Percentiles rank a stretch among this genome's conserved stretches.
Evolutionary conservation across 2,329 filamentous ascomycete genomes (phyloP).

Genomic region (Onygenales sp.): DNA sequence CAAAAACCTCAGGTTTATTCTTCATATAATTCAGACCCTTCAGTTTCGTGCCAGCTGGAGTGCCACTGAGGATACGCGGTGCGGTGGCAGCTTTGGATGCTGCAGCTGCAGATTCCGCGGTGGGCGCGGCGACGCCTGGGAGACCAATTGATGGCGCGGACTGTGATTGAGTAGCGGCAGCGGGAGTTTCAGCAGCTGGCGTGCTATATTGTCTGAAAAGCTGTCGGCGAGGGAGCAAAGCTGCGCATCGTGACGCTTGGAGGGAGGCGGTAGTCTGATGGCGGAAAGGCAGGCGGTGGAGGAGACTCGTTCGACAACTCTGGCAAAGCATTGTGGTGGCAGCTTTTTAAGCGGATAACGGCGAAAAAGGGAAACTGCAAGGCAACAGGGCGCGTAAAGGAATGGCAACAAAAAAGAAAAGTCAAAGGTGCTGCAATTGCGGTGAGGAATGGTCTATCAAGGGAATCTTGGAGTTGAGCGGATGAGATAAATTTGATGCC

Average conservation of each 20-base stretch:
- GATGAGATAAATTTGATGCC: constrained; percentile 1
- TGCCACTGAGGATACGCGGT: constrained; percentile 26
- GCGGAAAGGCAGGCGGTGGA: constrained; percentile 27
- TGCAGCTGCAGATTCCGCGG: constrained; percentile 1
- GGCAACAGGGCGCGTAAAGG: too few species aligned
- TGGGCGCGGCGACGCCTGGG: constrained; percentile 10
- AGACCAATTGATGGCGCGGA: constrained; percentile 4
- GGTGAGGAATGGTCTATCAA: not conserved
- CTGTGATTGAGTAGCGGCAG: not conserved
- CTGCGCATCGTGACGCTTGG: constrained; percentile 19
- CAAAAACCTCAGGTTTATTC: constrained; percentile 35
- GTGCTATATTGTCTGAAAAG: constrained; percentile 20
- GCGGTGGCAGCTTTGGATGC: constrained; percentile 1
- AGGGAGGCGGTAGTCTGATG: constrained; percentile 21
- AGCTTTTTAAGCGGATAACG: not conserved
- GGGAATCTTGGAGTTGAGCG: not conserved
- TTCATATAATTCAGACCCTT: constrained; percentile 38
- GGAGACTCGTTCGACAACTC: constrained; percentile 30
- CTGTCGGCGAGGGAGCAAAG: constrained; percentile 23
- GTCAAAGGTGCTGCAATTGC: not conserved
- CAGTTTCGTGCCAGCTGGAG: constrained; percentile 30
- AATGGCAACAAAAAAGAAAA: too few species aligned
- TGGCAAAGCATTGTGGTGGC: constrained; percentile 30
- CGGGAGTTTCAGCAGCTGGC: constrained; percentile 16
- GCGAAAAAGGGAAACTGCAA: not conserved